Base-by-base conservation (phyloP, 306 rosid species). In the Begonia masoniana region DNA sequence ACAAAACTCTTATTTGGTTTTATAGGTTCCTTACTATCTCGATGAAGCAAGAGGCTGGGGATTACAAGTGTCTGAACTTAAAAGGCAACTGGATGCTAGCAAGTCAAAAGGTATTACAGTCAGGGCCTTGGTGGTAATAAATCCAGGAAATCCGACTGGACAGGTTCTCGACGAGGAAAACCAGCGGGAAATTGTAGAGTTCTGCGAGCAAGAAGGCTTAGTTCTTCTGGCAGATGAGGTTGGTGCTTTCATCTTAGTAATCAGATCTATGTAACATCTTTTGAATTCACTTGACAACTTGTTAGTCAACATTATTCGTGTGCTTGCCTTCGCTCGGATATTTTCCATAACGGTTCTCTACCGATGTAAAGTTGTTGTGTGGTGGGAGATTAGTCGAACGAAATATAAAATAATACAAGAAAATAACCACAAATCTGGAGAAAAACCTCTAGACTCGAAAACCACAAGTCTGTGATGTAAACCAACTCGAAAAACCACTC, bases 191-290 rank as follows among this genome's bases (percentile, higher is more conserved):
- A 79, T 91, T 72, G 96, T 91, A 57, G 78, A 83, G 13, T 86
- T 91, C 68, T 86, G 92, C 76, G 85, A 83, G 78, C 49, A 71
- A 66, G 99, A 86, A 79, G 80, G 96, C 49, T 78, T 91, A 57
- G 94, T 86, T 66, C 82, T 91, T 73, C 84, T 91, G 70, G 99
- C 96, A 45, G 99, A 91, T 56, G 99, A 91, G 99, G 99, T 89
- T 65, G 56, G 55, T 47, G 50, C 53, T 60, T 47, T 31, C n/a
- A 45, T 17, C 39, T 56, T 16, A 51, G 13, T 52, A 42, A 14
- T 16, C 24, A 51, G 51, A 21, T 53, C 48, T 47, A 23, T n/a
- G n/a, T n/a, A n/a, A n/a, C n/a, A n/a, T n/a, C n/a, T n/a, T n/a
- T n/a, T n/a, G n/a, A n/a, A n/a, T n/a, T n/a, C n/a, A n/a, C n/a